phyloP scores from a whole-genome alignment of 768 basidiomycete genomes.

The Boletus reticuloceps region DNA sequence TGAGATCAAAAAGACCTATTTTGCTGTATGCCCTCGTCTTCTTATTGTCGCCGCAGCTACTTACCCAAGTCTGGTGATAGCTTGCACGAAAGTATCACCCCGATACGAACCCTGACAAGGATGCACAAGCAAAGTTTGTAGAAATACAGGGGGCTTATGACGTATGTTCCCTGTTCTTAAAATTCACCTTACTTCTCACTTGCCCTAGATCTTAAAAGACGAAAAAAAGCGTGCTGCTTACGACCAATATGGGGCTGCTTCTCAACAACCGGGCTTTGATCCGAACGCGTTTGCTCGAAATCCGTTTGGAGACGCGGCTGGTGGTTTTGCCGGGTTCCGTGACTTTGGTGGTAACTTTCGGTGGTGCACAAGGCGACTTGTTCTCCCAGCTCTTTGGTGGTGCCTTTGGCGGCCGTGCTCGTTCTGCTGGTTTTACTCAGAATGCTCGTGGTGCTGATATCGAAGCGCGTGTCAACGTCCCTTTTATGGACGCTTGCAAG shows the following conservation, averaged over 20 bases:
- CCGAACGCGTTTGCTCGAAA: constrained; percentile 72
- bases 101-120: constrained; percentile 92
- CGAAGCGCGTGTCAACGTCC: constrained; percentile 70
- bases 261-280: constrained; percentile 93
- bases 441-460: constrained; percentile 72
- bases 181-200: constrained; percentile 17
- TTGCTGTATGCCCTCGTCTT: constrained; percentile 59
- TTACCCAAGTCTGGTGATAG: constrained; percentile 41
- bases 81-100: constrained; percentile 98
- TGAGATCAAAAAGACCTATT: constrained; percentile 98
- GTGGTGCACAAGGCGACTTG: constrained; percentile 57
- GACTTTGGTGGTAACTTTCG: constrained; percentile 65
- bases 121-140: constrained; percentile 87
- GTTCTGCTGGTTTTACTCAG: constrained; percentile 42
- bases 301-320: constrained; percentile 46
- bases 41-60: constrained; percentile 12
- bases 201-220: constrained; percentile 80
- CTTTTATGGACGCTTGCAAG: constrained; percentile 94
- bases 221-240: constrained; percentile 89
- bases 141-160: constrained; percentile 99
- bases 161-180: constrained; percentile 45
- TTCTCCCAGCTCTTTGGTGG: constrained; percentile 85
- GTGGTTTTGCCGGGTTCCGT: constrained; percentile 72
- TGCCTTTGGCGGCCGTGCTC: constrained; percentile 50
- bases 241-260: constrained; percentile 90